A percentile compares a stretch with the other conserved stretches of the same genome.
These are phyloP conservation scores for Hygrophoropsis aurantiaca DNA, from an alignment of 768 basidiomycete genomes.

Conservation along the genomic window DNA sequence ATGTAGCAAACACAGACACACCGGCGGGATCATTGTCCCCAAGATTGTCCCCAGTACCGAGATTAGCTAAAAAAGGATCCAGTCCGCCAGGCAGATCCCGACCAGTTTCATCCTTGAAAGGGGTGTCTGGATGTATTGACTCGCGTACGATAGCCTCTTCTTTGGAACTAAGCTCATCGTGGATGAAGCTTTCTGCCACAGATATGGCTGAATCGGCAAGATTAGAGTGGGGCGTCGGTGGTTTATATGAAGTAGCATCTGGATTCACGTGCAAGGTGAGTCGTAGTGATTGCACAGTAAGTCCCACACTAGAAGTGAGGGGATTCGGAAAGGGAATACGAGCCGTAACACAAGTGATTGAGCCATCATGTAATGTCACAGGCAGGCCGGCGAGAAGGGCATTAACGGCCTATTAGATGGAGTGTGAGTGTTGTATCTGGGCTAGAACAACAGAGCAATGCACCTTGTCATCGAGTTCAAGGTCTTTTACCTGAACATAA, in stretches of 20 bases:
- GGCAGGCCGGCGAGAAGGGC: conserved; percentile 63
- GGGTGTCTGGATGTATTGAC: conserved; percentile 56
- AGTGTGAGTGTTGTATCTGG: conserved; percentile 13
- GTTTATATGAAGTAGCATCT: conserved; percentile 16
- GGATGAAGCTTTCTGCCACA: conserved; percentile 85
- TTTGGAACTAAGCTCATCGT: conserved; percentile 70
- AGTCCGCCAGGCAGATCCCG: conserved; percentile 67
- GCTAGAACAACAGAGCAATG: conserved; percentile 25
- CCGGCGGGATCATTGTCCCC: conserved; percentile 65
- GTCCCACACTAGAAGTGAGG: conserved; percentile 67
- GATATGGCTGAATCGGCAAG: conserved; percentile 79
- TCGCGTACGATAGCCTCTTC: conserved; percentile 73
- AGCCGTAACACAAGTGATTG: conserved; percentile 71
- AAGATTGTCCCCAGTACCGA: conserved; percentile 33
- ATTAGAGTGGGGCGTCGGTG: conserved; percentile 31
- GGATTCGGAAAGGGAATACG: conserved; percentile 87
- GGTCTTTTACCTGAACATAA: conserved; percentile 79
- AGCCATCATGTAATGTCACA: conserved; percentile 66
- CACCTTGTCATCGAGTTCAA: conserved; percentile 77
- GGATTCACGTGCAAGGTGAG: conserved; percentile 57
- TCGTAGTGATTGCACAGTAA: conserved; percentile 67
- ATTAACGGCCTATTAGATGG: conserved; percentile 70
- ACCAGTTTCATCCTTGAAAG: conserved; percentile 32
- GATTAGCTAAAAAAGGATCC: conserved; percentile 45
- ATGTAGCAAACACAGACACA: conserved; percentile 75